Base-by-base conservation (phyloP, 2,329 filamentous ascomycete species). In the Sphaerostilbella broomeana region DNA sequence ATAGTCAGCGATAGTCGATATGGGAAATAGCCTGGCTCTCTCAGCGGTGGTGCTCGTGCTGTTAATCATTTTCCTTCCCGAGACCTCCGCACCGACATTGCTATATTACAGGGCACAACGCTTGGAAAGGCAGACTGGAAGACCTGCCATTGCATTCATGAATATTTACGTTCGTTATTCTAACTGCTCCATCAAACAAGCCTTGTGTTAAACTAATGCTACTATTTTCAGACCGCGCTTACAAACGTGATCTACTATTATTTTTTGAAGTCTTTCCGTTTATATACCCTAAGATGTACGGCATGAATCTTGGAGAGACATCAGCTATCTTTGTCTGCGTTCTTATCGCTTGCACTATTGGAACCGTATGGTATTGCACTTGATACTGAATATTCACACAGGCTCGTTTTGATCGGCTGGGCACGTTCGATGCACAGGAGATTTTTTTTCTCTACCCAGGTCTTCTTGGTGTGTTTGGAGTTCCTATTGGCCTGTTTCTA, bases 1-100 rank as follows among this genome's bases (percentile, higher is more conserved):
- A 75, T 55, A 62, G 59, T 34, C 82, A 77, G 77, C 65, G 75
- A 12, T 82, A 75, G 76, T 72, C 72, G 0, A 60, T 77, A 6
- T 77, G 73, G 64, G 75, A 81, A 51, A 73, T 81, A 34, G 62
- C 81, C 40, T 81, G 75, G 75, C 65, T 73, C 10, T n/a, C n/a
- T n/a, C n/a, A n/a, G n/a, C n/a, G n/a, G n/a, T n/a, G n/a, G n/a
- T n/a, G n/a, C n/a, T n/a, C n/a, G n/a, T n/a, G n/a, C n/a, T n/a
- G n/a, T n/a, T n/a, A n/a, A n/a, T n/a, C n/a, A n/a, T n/a, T n/a
- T n/a, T n/a, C n/a, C n/a, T n/a, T n/a, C n/a, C n/a, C n/a, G n/a
- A n/a, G n/a, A n/a, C n/a, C n/a, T n/a, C n/a, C n/a, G n/a, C n/a
- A n/a, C n/a, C n/a, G n/a, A n/a, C n/a, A n/a, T n/a, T n/a, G n/a